phyloP scores from a whole-genome alignment of 495 filamentous ascomycete genomes.

The Staphylotrichum tortipilum region DNA sequence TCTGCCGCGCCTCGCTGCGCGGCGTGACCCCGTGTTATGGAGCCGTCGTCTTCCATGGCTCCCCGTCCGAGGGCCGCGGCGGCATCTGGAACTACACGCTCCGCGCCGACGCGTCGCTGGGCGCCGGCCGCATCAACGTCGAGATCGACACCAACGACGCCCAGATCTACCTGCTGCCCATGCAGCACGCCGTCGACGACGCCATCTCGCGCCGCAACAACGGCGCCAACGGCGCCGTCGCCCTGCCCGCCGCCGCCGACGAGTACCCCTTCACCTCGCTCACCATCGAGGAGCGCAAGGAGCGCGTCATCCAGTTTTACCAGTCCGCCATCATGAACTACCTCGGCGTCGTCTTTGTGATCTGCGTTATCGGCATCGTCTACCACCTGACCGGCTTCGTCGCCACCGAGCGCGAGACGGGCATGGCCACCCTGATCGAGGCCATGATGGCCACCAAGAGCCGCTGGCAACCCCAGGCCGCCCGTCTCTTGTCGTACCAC shows the following conservation, averaged over 20 bases:
- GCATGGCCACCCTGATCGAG: slow-evolving; percentile 72
- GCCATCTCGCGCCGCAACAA: slow-evolving; percentile 52
- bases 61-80: slow-evolving; percentile 55
- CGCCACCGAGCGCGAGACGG: slow-evolving; percentile 67
- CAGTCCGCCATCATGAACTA: slow-evolving; percentile 61
- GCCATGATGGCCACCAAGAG: slow-evolving; percentile 66
- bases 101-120: slow-evolving; percentile 58
- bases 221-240: slow-evolving; percentile 24
- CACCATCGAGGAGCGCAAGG: slow-evolving; percentile 54
- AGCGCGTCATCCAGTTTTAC: slow-evolving; percentile 54
- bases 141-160: slow-evolving; percentile 53
- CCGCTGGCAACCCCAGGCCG: slow-evolving; percentile 59
- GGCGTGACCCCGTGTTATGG: slow-evolving; percentile 67
- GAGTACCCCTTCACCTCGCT: slow-evolving; percentile 67
- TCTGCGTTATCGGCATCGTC: slow-evolving; percentile 57
- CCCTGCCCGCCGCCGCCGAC: slow-evolving; percentile 39
- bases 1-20: slow-evolving; percentile 58
- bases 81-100: slow-evolving; percentile 81
- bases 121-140: slow-evolving; percentile 47
- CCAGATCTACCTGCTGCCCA: slow-evolving; percentile 65
- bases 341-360: slow-evolving; percentile 58
- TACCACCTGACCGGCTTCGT: slow-evolving; percentile 74
- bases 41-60: slow-evolving; percentile 65
- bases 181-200: slow-evolving; percentile 67
- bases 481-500: slow-evolving; percentile 58